These are phyloP conservation scores for Crithidia sp. DNA, from an alignment of 208 protist species.

Conservation along the genomic window DNA sequence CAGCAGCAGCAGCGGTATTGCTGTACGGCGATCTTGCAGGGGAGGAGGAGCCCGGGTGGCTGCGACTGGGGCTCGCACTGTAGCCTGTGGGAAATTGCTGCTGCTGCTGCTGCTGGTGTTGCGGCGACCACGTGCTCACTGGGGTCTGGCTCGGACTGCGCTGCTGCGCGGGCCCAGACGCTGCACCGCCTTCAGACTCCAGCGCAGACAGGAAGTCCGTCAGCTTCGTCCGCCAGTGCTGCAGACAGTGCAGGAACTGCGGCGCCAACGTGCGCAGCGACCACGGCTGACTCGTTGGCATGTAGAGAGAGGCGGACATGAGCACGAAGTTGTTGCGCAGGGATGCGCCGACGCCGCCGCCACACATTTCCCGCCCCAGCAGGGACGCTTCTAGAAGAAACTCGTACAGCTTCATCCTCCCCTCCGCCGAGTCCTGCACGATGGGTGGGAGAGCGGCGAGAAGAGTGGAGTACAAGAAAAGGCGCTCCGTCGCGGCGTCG, in stretches of 20 bases:
- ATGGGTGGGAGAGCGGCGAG: conserved; percentile 47
- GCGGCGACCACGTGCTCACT: background rate
- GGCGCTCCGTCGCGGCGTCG: conserved; percentile 70
- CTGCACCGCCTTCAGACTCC: background rate
- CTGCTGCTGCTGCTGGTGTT: conserved; percentile 8
- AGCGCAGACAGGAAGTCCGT: conserved; percentile 38
- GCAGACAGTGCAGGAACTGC: conserved; percentile 69
- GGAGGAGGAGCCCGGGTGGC: conserved; percentile 7
- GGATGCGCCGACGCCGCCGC: conserved; percentile 71
- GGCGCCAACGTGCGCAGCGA: conserved; percentile 61
- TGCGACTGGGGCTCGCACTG: conserved; percentile 6
- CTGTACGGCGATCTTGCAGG: background rate
- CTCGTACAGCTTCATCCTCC: conserved; percentile 57
- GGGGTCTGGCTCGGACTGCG: background rate
- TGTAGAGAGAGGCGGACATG: conserved; percentile 73
- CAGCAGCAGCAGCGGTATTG: background rate
- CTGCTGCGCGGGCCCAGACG: no score
- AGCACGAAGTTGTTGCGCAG: conserved; percentile 75
- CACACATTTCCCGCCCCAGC: conserved; percentile 72
- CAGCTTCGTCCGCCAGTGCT: conserved; percentile 66
- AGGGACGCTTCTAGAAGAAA: conserved; percentile 74
- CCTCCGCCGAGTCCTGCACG: conserved; percentile 12
- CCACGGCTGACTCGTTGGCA: conserved; percentile 73
- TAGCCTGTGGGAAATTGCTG: background rate
- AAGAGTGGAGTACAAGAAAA: conserved; percentile 79